Base-by-base conservation (phyloP, 2,329 filamentous ascomycete species). In the Scedosporium boydii region DNA sequence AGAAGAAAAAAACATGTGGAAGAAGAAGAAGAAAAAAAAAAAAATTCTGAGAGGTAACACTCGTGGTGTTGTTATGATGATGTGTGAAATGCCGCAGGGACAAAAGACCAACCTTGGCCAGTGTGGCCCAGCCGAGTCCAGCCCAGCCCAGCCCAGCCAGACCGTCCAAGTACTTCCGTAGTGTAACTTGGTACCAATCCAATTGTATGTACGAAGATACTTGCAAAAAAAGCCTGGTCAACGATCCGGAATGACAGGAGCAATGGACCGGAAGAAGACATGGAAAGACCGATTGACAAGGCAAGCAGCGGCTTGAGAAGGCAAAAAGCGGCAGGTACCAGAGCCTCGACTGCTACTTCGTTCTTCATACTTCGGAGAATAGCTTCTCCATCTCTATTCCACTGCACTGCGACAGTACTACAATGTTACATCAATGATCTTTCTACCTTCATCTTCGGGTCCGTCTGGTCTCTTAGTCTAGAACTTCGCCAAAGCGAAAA, bases 71-170 rank as follows among this genome's bases (percentile, higher is more conserved):
- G 46, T 62, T 61, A 53, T 58, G 51, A 62, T 62, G 57, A 59
- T 61, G 48, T 56, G 44, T 34, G 59, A 61, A 61, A 61, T 61
- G 59, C 46, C 59, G 59, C 59, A 61, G 34, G 59, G 48, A 29
- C 6, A 42, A 44, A 61, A 61, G 55, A 34, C 16, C 16, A 38
- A 38, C 12, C 55, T 58, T 23, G 55, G 55, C 14, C 55, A 56
- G 14, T 56, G 53, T 16, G 26, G 14, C 6, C 53, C n/a, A 23
- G 51, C 51, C 51, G 21, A 23, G 21, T 23, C 23, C 23, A 27
- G 23, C n/a, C 55, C 9, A 41, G 23, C 34, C 44, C 21, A 23
- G 44, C 44, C 44, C 44, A 18, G n/a, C 44, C n/a, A 23, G 44
- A 23, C 44, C 10, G n/a, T 12, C 2, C 4, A 38, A 38, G 44